phyloP scores from a whole-genome alignment of 768 basidiomycete genomes.

The Termitomyces eurrhizus region DNA sequence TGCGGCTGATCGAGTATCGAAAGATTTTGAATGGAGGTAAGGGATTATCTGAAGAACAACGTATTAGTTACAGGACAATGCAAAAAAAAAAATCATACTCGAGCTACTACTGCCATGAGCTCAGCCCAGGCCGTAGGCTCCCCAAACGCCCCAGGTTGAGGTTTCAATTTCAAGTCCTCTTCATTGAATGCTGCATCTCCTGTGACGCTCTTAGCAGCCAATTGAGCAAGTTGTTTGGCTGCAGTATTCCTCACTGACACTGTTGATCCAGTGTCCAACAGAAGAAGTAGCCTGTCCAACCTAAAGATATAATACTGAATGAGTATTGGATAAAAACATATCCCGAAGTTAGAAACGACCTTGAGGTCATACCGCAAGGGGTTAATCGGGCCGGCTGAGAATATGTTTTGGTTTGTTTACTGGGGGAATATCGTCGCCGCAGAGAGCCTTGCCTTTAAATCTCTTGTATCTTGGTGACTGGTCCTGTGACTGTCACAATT shows the following conservation, averaged over 20 bases:
- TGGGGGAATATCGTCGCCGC: conserved; percentile 53
- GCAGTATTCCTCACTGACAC: conserved; percentile 89
- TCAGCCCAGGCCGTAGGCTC: conserved; percentile 87
- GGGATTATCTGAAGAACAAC: conserved; percentile 68
- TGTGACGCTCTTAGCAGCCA: conserved; percentile 83
- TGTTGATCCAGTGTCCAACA: conserved; percentile 94
- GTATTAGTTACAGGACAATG: conserved; percentile 8
- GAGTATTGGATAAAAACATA: not conserved
- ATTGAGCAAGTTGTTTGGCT: conserved; percentile 90
- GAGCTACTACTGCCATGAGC: conserved; percentile 84
- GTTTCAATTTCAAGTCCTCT: conserved; percentile 66
- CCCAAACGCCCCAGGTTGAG: conserved; percentile 52
- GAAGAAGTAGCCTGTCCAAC: conserved; percentile 93
- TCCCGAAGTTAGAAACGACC: conserved; percentile 33
- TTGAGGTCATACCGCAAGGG: conserved; percentile 73
- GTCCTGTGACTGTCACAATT: conserved; percentile 33
- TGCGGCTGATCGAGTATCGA: conserved; percentile 87
- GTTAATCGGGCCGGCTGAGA: conserved; percentile 47
- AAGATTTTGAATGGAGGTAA: conserved; percentile 86
- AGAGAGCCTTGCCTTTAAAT: conserved; percentile 55
- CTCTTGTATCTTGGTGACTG: conserved; percentile 46
- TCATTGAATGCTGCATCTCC: conserved; percentile 74
- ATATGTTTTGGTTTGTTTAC: conserved; percentile 44
- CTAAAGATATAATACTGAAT: conserved; percentile 34
- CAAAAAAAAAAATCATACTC: conserved; percentile 46